Evolutionary conservation across 2,329 filamentous ascomycete genomes (phyloP).

Genomic region (Fusarium nisikadoi): DNA sequence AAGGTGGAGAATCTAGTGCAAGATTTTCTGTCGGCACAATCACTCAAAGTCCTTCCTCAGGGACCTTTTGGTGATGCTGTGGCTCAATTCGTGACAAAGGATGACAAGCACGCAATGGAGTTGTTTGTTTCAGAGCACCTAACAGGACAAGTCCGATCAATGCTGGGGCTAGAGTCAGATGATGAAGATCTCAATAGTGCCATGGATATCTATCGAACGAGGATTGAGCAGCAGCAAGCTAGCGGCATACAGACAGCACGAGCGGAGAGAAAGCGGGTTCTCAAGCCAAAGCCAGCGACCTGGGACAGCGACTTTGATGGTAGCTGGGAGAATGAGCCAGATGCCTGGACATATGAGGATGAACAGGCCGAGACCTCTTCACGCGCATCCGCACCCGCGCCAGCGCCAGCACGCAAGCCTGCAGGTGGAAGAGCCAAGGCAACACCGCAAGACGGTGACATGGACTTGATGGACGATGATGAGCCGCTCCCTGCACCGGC

Average conservation of each 20-base stretch:
- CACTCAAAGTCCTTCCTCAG: conserved; percentile 90
- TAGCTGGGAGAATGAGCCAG: conserved; percentile 82
- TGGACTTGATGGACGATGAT: conserved; percentile 60
- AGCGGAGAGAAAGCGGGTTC: conserved; percentile 53
- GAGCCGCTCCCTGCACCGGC: conserved; percentile 44
- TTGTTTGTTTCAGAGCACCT: conserved; percentile 79
- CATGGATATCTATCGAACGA: conserved; percentile 77
- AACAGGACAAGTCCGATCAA: conserved; percentile 74
- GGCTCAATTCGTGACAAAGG: conserved; percentile 91
- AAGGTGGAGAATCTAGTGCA: conserved; percentile 90
- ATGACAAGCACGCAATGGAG: conserved; percentile 93
- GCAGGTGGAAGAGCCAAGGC: conserved; percentile 31
- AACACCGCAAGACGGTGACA: conserved; percentile 37
- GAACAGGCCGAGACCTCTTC: conserved; percentile 21
- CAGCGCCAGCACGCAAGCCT: conserved; percentile 12
- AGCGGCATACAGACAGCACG: conserved; percentile 64
- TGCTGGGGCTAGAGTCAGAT: conserved; percentile 73
- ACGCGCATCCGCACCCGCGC: neutral
- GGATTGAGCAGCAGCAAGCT: conserved; percentile 76
- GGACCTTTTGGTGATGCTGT: conserved; percentile 94
- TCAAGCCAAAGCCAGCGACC: conserved; percentile 79
- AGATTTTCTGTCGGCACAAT: conserved; percentile 87
- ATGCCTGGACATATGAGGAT: conserved; percentile 58
- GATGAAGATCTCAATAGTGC: conserved; percentile 74
- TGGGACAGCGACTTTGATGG: conserved; percentile 96